These are phyloP conservation scores for Phaeosphaeria sp. DNA, from an alignment of 2,329 filamentous ascomycete species.

Conservation along the genomic window DNA sequence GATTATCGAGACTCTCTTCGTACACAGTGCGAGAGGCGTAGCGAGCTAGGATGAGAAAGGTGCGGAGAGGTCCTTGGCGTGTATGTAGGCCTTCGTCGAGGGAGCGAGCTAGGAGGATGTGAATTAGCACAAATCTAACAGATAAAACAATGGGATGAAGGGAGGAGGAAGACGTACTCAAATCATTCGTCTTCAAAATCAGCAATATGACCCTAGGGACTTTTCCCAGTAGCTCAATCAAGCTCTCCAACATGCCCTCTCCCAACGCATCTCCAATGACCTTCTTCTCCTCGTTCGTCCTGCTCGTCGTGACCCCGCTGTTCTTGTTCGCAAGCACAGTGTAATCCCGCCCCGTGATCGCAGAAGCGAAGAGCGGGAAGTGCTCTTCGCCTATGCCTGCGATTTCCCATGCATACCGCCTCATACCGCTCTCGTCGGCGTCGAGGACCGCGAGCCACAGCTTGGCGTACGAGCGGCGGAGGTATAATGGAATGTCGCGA, in stretches of 20 bases:
- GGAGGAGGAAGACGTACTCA: constrained; percentile 63
- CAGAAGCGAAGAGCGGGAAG: constrained; percentile 93
- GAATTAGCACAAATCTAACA: background rate
- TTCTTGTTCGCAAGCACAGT: constrained; percentile 68
- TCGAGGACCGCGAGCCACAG: constrained; percentile 97
- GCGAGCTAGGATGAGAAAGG: constrained; percentile 69
- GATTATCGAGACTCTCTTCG: constrained; percentile 64
- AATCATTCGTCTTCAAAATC: constrained; percentile 96
- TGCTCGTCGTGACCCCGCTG: constrained; percentile 57
- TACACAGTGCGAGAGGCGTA: constrained; percentile 70
- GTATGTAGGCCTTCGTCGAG: constrained; percentile 91
- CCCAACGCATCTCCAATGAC: constrained; percentile 84
- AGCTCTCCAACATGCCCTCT: constrained; percentile 85
- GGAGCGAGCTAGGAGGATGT: constrained; percentile 66
- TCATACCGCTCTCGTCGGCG: constrained; percentile 84
- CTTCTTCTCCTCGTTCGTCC: constrained; percentile 80
- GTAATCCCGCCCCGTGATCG: constrained; percentile 94
- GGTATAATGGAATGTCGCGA: constrained; percentile 80
- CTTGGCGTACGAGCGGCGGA: constrained; percentile 90
- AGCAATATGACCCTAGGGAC: constrained; percentile 92
- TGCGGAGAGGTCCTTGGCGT: constrained; percentile 65
- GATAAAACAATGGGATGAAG: background rate
- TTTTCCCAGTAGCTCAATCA: constrained; percentile 85
- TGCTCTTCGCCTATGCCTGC: constrained; percentile 88
- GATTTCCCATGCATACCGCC: constrained; percentile 85